Evolutionary conservation across 345 rosid genomes (phyloP), one percentile per base, ranked within the genome.

Genomic region (Limnanthes douglasii): DNA sequence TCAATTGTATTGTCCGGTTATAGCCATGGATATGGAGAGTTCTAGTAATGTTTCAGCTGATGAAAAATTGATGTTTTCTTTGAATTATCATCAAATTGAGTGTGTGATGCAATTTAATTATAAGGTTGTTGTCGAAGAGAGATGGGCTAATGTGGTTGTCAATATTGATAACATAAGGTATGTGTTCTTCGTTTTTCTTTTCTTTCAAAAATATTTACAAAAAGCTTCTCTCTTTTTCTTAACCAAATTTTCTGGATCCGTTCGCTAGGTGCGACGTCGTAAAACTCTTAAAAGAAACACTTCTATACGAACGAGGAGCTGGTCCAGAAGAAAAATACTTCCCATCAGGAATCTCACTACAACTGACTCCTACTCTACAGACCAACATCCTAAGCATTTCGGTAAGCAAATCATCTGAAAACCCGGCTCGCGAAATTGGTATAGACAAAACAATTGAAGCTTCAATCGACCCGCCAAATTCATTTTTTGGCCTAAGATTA

Each of bases 81-180:
- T 86, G 8, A 71, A 69, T 31, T 79, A 78, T 50, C 92, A 86
- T 43, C 97, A 86, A 29, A 86, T 86, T 18, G 85, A 78, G 61
- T 78, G 97, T 20, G 85, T 78, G 10, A 63, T 78, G 44, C 97
- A 86, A 36, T 71, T 78, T 55, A 73, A 86, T 29, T 58, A 71
- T 53, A 68, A 10, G 50, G 65, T 78, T 36, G 29, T 40, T 5
- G 50, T 71, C 41, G 69, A 47, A 32, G 75, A 82, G 14, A 73
- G 60, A 23, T 78, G 78, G 82, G 50, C 73, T 25, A 59, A 65
- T 15, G 65, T 86, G 34, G 53, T 66, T 26, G 61, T 75, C 16
- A 72, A 70, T 64, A 71, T 60, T 11, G 93, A 86, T 17, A 82
- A 86, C 61, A 61, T 86, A 50, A 75, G 97, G 94, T 78, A 68